A percentile compares a stretch with the other conserved stretches of the same genome.
phyloP scores from a whole-genome alignment of 208 protist genomes.

The Leptomonas pyrrhocoris region DNA sequence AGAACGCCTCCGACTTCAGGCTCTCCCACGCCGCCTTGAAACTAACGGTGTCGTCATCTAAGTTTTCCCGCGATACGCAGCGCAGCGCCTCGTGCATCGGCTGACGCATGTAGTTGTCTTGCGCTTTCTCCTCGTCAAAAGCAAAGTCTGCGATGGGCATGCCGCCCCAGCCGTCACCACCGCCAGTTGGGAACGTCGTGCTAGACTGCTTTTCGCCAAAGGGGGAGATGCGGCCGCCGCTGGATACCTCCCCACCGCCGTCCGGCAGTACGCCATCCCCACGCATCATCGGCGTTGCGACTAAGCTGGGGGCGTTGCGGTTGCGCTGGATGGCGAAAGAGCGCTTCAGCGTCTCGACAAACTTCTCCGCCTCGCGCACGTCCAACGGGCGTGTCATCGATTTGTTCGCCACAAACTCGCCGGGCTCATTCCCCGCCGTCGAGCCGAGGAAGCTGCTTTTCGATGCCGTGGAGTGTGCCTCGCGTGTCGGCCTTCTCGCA shows the following conservation, averaged over 20 bases:
- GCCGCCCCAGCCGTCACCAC: background rate
- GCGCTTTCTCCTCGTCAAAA: constrained; percentile 11
- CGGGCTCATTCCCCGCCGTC: background rate
- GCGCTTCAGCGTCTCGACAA: constrained; percentile 25
- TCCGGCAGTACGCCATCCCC: background rate
- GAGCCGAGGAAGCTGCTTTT: constrained; percentile 4
- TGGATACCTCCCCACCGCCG: background rate
- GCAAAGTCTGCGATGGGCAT: background rate
- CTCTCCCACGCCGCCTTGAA: constrained; percentile 40
- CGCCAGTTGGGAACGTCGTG: background rate
- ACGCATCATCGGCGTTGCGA: background rate
- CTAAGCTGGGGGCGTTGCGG: background rate
- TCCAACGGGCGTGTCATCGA: background rate
- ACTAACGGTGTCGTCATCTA: constrained; percentile 44
- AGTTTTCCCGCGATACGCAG: constrained; percentile 18
- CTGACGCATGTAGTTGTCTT: constrained; percentile 14
- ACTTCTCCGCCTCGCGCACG: constrained; percentile 18
- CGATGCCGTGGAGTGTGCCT: constrained; percentile 12
- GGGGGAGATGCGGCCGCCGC: background rate
- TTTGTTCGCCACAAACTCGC: constrained; percentile 2
- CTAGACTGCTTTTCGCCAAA: background rate
- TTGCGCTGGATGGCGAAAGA: constrained; percentile 24
- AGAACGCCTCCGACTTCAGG: constrained; percentile 35
- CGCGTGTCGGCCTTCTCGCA: background rate
- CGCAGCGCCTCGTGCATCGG: constrained; percentile 29